phyloP scores from a whole-genome alignment of 179 eudicot genomes.

The Silene noctiflora region DNA sequence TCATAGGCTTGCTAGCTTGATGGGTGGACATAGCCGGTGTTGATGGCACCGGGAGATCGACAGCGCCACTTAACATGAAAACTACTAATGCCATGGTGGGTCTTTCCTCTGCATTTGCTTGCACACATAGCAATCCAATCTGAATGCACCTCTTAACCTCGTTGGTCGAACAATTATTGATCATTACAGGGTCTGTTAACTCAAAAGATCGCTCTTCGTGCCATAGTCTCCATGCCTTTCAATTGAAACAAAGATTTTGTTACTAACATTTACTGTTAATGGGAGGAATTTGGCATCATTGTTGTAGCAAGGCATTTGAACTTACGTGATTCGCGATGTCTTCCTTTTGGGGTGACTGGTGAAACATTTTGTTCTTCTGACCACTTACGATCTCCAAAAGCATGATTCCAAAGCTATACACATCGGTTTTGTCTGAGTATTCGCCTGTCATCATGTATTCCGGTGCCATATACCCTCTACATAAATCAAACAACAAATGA shows the following conservation, averaged over 20 bases:
- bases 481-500: neutral
- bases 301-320: too few relatives aligned
- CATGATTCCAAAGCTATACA: slow-evolving; percentile 16
- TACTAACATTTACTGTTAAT: too few relatives aligned
- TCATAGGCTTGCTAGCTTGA: neutral
- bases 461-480: slow-evolving; percentile 24
- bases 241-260: neutral
- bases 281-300: too few relatives aligned
- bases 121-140: slow-evolving; percentile 45
- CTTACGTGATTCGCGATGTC: too few relatives aligned
- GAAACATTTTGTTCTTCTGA: neutral
- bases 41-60: slow-evolving; percentile 1
- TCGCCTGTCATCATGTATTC: slow-evolving; percentile 14
- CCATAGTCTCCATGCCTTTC: slow-evolving; percentile 56
- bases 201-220: slow-evolving; percentile 23
- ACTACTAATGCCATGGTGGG: neutral
- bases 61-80: neutral
- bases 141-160: slow-evolving; percentile 44
- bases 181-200: slow-evolving; percentile 31
- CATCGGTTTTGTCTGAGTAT: slow-evolving; percentile 17
- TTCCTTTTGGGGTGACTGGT: neutral
- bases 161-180: neutral
- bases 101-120: slow-evolving; percentile 25
- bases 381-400: slow-evolving; percentile 12
- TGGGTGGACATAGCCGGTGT: neutral